These are phyloP conservation scores for Solanum hybrid DNA, from an alignment of 305 asterid species.

Conservation along the genomic window DNA sequence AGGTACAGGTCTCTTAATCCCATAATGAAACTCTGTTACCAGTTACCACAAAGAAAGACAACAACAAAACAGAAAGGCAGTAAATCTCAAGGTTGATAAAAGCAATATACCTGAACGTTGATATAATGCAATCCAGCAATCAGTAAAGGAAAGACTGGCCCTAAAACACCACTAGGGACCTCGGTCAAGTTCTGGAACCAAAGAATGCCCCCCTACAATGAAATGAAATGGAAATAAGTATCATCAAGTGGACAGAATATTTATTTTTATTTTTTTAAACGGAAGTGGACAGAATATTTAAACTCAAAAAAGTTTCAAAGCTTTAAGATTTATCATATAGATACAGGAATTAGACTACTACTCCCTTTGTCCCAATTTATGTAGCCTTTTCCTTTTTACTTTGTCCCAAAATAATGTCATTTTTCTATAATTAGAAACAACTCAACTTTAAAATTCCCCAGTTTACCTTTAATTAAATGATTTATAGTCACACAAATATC, in stretches of 20 bases:
- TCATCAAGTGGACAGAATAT: not conserved
- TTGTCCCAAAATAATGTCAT: not conserved
- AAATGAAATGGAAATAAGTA: constrained; percentile 2
- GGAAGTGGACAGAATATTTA: no score
- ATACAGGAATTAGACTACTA: not conserved
- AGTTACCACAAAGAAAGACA: not conserved
- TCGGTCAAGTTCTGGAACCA: constrained; percentile 91
- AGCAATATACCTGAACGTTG: constrained; percentile 53
- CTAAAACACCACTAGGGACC: constrained; percentile 55
- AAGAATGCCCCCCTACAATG: constrained; percentile 64
- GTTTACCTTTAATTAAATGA: not conserved
- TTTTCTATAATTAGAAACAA: not conserved
- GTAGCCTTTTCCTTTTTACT: not conserved
- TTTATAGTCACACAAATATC: not conserved
- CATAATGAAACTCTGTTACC: not conserved
- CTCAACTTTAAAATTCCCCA: not conserved
- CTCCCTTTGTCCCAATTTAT: not conserved
- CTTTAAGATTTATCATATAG: not conserved
- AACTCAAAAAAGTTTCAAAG: not conserved
- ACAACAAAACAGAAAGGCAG: not conserved
- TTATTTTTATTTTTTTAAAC: no score
- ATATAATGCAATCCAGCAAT: constrained; percentile 66
- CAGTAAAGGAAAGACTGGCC: constrained; percentile 63
- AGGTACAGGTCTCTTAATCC: not conserved
- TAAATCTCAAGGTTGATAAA: constrained; percentile 1